A percentile compares a stretch with the other conserved stretches of the same genome.
phyloP scores from a whole-genome alignment of 176 grass and related monocot species.

The Panicum miliaceum region DNA sequence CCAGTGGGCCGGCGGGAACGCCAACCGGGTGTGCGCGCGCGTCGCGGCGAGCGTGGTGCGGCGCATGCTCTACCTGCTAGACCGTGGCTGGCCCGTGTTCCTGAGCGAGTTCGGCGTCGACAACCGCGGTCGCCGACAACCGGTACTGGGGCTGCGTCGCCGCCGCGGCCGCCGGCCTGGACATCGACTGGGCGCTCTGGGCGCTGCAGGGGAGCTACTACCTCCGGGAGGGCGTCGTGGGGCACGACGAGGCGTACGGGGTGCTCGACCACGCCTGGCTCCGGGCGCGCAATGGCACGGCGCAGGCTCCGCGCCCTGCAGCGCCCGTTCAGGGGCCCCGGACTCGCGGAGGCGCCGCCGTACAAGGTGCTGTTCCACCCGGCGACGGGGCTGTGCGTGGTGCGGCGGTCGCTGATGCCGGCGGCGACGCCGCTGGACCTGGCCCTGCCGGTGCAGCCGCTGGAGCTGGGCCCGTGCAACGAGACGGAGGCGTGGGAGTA shows the following conservation, averaged over 20 bases:
- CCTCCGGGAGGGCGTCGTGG: constrained; percentile 60
- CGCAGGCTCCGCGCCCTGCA: constrained; percentile 66
- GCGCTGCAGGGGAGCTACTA: constrained; percentile 89
- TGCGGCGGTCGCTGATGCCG: background rate
- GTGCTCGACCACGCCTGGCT: constrained; percentile 58
- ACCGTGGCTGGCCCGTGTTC: constrained; percentile 63
- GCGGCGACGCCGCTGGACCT: background rate
- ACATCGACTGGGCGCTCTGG: constrained; percentile 95
- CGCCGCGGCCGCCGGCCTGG: constrained; percentile 58
- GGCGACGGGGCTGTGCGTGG: constrained; percentile 59
- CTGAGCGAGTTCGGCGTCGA: constrained; percentile 92
- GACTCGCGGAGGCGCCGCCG: constrained; percentile 32
- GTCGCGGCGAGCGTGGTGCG: constrained; percentile 40
- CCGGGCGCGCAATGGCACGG: constrained; percentile 46
- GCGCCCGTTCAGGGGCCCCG: constrained; percentile 66
- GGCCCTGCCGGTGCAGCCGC: background rate
- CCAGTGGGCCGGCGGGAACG: constrained; percentile 63
- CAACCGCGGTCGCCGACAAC: constrained; percentile 79
- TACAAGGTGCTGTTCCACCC: constrained; percentile 81
- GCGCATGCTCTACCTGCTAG: constrained; percentile 70
- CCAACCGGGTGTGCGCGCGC: constrained; percentile 78
- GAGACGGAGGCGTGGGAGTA: constrained; percentile 55
- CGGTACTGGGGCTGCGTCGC: constrained; percentile 73
- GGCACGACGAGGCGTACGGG: constrained; percentile 68
- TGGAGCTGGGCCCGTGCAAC: constrained; percentile 60